phyloP scores from a whole-genome alignment of 371 early-diverging fungal species.

The Phascolomyces articulosus region DNA sequence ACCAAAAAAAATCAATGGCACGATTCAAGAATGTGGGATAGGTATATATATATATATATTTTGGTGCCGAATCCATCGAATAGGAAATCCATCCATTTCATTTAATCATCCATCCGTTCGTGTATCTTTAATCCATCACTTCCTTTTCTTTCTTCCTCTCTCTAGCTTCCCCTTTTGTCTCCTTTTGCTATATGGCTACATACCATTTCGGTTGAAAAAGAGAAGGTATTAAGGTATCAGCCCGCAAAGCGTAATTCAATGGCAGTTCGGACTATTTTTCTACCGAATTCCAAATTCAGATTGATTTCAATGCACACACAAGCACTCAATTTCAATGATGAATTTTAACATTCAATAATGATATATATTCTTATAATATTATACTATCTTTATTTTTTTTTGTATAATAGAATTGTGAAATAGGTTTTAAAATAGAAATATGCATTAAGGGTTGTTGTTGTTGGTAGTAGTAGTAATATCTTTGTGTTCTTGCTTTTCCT shows the following conservation, averaged over 20 bases:
- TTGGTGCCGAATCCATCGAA: slow-evolving; percentile 8
- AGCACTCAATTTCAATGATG: too few species aligned
- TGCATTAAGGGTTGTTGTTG: neutral
- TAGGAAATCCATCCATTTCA: slow-evolving; percentile 5
- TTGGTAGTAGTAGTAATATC: neutral
- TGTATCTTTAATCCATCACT: neutral
- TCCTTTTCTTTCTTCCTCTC: neutral
- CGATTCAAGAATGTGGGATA: too few species aligned
- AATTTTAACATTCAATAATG: too few species aligned
- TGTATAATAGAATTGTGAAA: neutral
- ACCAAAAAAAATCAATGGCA: neutral
- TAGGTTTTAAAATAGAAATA: neutral
- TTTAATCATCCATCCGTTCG: slow-evolving; percentile 22
- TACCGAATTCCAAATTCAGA: too few species aligned
- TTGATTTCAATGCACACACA: too few species aligned
- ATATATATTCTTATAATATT: too few species aligned
- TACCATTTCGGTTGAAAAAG: slow-evolving; percentile 38
- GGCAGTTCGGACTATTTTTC: neutral
- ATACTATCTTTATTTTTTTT: too few species aligned
- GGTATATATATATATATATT: too few species aligned
- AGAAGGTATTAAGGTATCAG: neutral
- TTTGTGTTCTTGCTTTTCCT: neutral
- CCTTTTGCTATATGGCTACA: slow-evolving; percentile 13
- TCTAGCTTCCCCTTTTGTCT: neutral
- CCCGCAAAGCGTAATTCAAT: neutral